A percentile compares a stretch with the other conserved stretches of the same genome.
Evolutionary conservation across 371 early-diverging fungal genomes (phyloP).

Genomic region (Catenaria anguillulae): DNA sequence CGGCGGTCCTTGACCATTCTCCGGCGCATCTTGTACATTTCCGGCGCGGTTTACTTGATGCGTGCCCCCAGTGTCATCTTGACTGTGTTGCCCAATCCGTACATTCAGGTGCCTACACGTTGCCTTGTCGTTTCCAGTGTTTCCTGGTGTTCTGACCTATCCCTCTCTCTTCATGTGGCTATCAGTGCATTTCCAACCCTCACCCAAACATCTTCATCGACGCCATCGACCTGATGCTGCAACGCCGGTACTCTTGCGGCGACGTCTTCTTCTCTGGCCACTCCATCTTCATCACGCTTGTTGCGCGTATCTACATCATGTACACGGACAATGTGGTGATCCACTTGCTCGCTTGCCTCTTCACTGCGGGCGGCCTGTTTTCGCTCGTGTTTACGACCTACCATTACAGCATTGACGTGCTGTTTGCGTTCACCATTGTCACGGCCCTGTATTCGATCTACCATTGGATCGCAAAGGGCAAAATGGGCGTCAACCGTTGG

Average conservation of each 20-base stretch:
- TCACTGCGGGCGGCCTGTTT: not conserved
- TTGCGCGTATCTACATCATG: not conserved
- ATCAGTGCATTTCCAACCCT: too few relatives aligned
- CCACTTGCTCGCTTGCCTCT: not conserved
- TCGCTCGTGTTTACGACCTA: constrained; percentile 2
- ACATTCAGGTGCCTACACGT: not conserved
- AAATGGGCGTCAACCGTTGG: not conserved
- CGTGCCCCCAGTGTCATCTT: not conserved
- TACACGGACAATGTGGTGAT: not conserved
- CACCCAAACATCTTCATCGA: not conserved
- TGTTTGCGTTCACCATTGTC: not conserved
- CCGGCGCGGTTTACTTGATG: not conserved
- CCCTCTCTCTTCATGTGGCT: too few relatives aligned
- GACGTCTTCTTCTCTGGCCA: constrained; percentile 5
- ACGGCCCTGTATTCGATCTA: not conserved
- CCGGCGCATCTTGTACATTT: not conserved
- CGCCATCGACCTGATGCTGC: not conserved
- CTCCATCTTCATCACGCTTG: not conserved
- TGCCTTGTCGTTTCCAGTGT: too few relatives aligned
- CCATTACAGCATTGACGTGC: constrained; percentile 3
- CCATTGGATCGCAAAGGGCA: constrained; percentile 3
- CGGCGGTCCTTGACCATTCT: not conserved
- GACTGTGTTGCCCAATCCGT: constrained; percentile 3
- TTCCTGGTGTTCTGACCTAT: too few relatives aligned
- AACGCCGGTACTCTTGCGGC: not conserved